A percentile compares a stretch with the other conserved stretches of the same genome.
phyloP scores from a whole-genome alignment of 139 green algal genomes.

The Trebouxia sp. region DNA sequence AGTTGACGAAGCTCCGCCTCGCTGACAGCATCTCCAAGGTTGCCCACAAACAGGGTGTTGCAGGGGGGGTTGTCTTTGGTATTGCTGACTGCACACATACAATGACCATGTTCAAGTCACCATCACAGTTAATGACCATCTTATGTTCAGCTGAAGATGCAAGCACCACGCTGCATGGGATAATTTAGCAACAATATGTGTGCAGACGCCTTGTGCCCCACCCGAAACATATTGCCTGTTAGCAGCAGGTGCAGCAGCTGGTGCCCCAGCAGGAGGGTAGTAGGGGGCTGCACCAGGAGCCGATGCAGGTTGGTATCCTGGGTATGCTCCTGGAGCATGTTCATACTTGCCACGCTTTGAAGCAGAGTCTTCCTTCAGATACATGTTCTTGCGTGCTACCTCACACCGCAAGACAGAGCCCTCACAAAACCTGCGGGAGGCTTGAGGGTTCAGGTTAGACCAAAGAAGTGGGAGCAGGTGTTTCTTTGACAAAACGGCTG shows the following conservation, averaged over 20 bases:
- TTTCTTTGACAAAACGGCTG: too few relatives aligned
- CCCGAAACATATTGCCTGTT: constrained; percentile 14
- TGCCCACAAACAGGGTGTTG: constrained; percentile 95
- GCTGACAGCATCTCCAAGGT: constrained; percentile 57
- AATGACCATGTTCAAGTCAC: neutral
- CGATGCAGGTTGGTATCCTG: constrained; percentile 7
- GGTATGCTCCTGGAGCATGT: neutral
- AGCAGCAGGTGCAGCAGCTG: constrained; percentile 21
- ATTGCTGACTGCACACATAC: constrained; percentile 65
- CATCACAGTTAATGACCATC: neutral
- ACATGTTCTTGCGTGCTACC: constrained; percentile 92
- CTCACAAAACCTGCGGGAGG: constrained; percentile 75
- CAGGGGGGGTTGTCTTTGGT: constrained; percentile 90
- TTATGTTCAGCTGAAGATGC: neutral
- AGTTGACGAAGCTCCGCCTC: constrained; percentile 75
- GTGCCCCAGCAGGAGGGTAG: constrained; percentile 7
- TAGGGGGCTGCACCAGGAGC: constrained; percentile 14
- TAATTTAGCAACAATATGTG: neutral
- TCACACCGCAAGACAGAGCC: constrained; percentile 70
- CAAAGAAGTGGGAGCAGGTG: too few relatives aligned
- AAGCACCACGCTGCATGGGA: neutral
- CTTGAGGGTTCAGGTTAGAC: too few relatives aligned
- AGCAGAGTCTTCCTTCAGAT: constrained; percentile 65
- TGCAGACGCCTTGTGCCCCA: neutral
- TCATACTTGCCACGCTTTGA: constrained; percentile 47